phyloP scores from a whole-genome alignment of 768 basidiomycete species.

The Lactarius deliciosus region DNA sequence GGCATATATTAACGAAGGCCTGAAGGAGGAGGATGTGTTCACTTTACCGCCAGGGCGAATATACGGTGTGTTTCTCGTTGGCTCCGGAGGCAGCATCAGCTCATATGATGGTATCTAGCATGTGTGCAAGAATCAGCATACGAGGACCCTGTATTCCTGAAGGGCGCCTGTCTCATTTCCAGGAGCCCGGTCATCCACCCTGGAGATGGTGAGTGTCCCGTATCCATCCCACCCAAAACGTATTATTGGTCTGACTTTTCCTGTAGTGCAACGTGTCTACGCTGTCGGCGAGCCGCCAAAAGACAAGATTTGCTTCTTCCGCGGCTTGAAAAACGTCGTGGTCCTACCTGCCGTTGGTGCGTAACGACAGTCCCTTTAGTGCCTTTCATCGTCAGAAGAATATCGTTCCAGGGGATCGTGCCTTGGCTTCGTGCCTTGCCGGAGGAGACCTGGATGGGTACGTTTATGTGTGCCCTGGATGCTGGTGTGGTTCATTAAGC shows the following conservation, averaged over 20 bases:
- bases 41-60: constrained; percentile 15
- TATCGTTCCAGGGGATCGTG: constrained; percentile 48
- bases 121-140: constrained; percentile 21
- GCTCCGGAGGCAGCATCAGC: neutral
- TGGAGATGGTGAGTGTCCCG: constrained; percentile 33
- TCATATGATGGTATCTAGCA: neutral
- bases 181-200: constrained; percentile 39
- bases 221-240: neutral
- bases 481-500: neutral
- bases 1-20: constrained; percentile 21
- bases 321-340: constrained; percentile 32
- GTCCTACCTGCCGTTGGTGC: constrained; percentile 30
- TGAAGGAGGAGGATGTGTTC: constrained; percentile 7
- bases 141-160: constrained; percentile 11
- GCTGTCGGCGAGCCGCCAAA: constrained; percentile 36
- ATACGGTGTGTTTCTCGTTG: constrained; percentile 13
- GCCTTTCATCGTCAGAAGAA: neutral
- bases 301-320: constrained; percentile 29
- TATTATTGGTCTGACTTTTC: neutral
- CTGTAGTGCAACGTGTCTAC: constrained; percentile 31
- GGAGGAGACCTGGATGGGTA: constrained; percentile 83
- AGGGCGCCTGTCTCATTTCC: constrained; percentile 31
- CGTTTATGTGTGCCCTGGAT: neutral
- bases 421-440: constrained; percentile 67
- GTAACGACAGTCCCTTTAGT: neutral